Evolutionary conservation across 805 yeast genomes (phyloP).

Genomic region (Candida michaelii): DNA sequence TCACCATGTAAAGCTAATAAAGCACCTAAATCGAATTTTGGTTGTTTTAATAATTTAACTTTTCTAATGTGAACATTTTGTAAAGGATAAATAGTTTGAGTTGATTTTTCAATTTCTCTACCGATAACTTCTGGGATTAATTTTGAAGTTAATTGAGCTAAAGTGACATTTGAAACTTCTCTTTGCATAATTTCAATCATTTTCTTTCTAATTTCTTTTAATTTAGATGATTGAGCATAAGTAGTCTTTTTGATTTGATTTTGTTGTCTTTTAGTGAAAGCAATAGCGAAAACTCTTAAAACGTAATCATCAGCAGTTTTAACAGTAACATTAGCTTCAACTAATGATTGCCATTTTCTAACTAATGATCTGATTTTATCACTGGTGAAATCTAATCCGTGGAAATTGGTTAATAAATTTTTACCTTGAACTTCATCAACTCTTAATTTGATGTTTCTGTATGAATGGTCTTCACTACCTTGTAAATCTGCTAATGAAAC

Average conservation of each 20-base stretch:
- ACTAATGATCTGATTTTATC: slow-evolving; percentile 97
- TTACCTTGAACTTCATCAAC: slow-evolving; percentile 99
- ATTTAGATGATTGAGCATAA: slow-evolving; percentile 96
- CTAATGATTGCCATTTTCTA: slow-evolving; percentile 98
- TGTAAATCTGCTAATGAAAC: slow-evolving; percentile 95
- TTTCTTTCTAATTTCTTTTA: slow-evolving; percentile 96
- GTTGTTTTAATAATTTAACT: slow-evolving; percentile 97
- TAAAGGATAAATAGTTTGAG: slow-evolving; percentile 93
- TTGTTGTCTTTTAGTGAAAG: slow-evolving; percentile 96
- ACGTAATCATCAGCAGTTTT: slow-evolving; percentile 98
- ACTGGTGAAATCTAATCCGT: slow-evolving; percentile 97
- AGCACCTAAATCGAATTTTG: slow-evolving; percentile 97
- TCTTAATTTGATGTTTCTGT: slow-evolving; percentile 96
- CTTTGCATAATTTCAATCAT: slow-evolving; percentile 94
- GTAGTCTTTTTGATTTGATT: slow-evolving; percentile 97
- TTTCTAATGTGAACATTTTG: slow-evolving; percentile 99
- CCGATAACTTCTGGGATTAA: slow-evolving; percentile 98
- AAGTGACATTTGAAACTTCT: slow-evolving; percentile 92
- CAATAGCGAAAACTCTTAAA: slow-evolving; percentile 94
- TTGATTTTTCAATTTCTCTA: slow-evolving; percentile 96
- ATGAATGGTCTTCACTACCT: slow-evolving; percentile 98
- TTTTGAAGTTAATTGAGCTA: slow-evolving; percentile 95
- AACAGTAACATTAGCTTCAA: slow-evolving; percentile 97
- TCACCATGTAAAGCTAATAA: slow-evolving; percentile 98
- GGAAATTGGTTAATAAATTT: slow-evolving; percentile 98